Evolutionary conservation across 108 stramenopile species (phyloP).

Genomic region (Ochromonas danica): DNA sequence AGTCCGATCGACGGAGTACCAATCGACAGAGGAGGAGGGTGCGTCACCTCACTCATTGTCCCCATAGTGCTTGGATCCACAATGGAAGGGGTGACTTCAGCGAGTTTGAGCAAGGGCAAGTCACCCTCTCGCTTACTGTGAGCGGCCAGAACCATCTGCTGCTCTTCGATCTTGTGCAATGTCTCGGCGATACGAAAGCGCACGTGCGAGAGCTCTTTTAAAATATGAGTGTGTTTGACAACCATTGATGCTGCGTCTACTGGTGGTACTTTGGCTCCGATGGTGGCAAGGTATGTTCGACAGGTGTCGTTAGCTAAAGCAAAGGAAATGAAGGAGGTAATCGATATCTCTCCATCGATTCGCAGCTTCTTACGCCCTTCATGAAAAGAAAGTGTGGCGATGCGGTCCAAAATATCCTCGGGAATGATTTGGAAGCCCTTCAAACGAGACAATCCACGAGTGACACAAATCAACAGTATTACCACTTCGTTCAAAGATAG

Average conservation of each 20-base stretch:
- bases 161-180: background rate
- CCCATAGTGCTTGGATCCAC: no score
- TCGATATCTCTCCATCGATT: background rate
- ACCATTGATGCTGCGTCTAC: background rate
- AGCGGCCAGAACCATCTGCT: no score
- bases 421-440: background rate
- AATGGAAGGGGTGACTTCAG: no score
- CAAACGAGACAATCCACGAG: background rate
- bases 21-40: no score
- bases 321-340: background rate
- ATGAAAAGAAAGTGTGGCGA: background rate
- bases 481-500: background rate
- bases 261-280: background rate
- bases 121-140: no score
- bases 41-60: no score
- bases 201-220: background rate
- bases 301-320: background rate
- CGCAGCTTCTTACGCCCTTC: background rate
- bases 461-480: background rate
- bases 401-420: background rate
- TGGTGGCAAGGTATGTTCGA: background rate
- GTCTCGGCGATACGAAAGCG: background rate
- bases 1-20: no score
- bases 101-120: no score
- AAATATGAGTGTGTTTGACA: background rate